phyloP scores from a whole-genome alignment of 2,329 filamentous ascomycete genomes.

The Fusarium sp. region DNA sequence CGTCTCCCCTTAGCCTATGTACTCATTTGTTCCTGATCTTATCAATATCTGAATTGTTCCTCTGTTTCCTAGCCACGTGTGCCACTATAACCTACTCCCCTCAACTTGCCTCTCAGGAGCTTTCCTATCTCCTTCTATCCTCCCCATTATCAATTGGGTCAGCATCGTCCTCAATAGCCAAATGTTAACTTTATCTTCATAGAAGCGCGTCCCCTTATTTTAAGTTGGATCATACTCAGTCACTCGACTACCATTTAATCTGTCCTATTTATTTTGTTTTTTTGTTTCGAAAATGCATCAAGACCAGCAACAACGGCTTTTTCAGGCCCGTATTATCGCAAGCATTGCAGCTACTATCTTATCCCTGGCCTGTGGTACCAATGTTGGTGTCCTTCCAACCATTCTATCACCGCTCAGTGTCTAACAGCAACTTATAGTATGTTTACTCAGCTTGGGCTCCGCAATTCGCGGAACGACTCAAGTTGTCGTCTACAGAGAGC shows the following conservation, averaged over 20 bases:
- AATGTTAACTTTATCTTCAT: constrained; percentile 27
- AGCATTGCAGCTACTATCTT: constrained; percentile 88
- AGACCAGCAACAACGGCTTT: constrained; percentile 55
- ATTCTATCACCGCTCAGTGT: not conserved
- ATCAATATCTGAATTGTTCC: constrained; percentile 15
- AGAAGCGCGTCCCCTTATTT: constrained; percentile 15
- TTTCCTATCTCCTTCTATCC: constrained; percentile 18
- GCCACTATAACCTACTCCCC: not conserved
- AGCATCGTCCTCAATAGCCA: constrained; percentile 29
- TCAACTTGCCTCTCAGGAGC: constrained; percentile 7
- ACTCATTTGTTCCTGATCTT: constrained; percentile 1
- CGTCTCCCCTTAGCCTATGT: not conserved
- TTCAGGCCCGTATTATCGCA: constrained; percentile 79
- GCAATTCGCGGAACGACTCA: constrained; percentile 88
- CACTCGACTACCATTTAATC: not conserved
- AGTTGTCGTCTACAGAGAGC: constrained; percentile 90
- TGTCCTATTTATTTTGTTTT: not conserved
- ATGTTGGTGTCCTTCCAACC: constrained; percentile 67
- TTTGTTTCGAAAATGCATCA: constrained; percentile 40
- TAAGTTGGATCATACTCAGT: constrained; percentile 1
- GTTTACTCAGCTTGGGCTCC: constrained; percentile 98
- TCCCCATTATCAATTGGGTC: constrained; percentile 20
- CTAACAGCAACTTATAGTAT: constrained; percentile 72
- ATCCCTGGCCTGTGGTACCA: constrained; percentile 90
- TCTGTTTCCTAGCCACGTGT: constrained; percentile 23